Evolutionary conservation across 169 alveolate species (phyloP), one percentile per base, ranked within the genome.

Genomic region (Cryptosporidium ubiquitum): DNA sequence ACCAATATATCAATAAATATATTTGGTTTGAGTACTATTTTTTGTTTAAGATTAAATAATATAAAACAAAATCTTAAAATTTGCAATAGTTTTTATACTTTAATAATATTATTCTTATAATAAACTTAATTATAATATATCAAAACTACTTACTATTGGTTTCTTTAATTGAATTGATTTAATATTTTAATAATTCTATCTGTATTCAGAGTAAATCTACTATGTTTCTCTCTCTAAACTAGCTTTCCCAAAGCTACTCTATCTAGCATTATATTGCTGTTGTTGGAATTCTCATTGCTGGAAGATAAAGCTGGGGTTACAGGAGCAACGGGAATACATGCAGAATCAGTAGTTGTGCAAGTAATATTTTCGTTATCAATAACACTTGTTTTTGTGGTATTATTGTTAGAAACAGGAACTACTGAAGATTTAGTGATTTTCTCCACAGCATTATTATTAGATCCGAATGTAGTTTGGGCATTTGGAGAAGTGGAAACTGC

Each of bases 71-170:
- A 14, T 47, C 23, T 14, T 14, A 18, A 14, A 14, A 20, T 47
- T 47, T 47, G 55, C 20, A 47, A 47, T 47, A 47, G 55, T 47
- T 47, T n/a, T n/a, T n/a, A 14, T 47, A 47, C 20, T 12, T 47
- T 47, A 26, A 26, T 55, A 18, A 26, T 35, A 2, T 26, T 55
- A 20, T 14, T 20, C n/a, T 55, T 55, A 55, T 55, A 23, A 55
- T 55, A 55, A 26, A 20, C 66, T 55, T 55, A 55, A 55, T n/a
- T 55, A 55, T 55, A 55, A 55, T 55, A 55, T 55, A 55, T 26
- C 35, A 55, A 55, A 55, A 6, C 18, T 55, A 55, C 66, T 23
- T 16, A n/a, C 52, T 5, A 12, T 42, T 55, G 10, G 55, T 47
- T 47, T 55, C n/a, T 52, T 9, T 26, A 0, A 23, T 55, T 26